Evolutionary conservation across 768 basidiomycete species (phyloP).

Genomic region (Collybiopsis luxurians): DNA sequence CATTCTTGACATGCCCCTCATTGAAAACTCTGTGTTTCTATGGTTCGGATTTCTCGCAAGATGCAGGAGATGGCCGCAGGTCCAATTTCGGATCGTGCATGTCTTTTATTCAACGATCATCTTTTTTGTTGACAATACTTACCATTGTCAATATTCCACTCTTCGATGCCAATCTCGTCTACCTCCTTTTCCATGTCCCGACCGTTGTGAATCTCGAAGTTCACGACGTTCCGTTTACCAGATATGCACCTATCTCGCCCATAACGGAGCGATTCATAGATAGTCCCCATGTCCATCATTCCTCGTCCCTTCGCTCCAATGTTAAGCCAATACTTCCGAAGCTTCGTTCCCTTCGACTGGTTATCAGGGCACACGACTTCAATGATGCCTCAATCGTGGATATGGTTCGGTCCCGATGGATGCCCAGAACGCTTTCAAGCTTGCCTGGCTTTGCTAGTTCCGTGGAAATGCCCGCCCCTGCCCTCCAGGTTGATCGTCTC

Average conservation of each 20-base stretch:
- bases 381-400: not conserved
- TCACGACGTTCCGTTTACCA: not conserved
- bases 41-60: not conserved
- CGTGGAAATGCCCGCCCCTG: too few relatives aligned
- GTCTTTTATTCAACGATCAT: not conserved
- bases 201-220: not conserved
- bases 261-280: not conserved
- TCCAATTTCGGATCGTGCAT: not conserved
- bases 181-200: not conserved
- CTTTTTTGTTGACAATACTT: not conserved
- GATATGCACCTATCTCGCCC: not conserved
- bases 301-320: not conserved
- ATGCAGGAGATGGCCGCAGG: not conserved
- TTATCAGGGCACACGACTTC: not conserved
- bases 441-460: too few relatives aligned
- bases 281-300: not conserved
- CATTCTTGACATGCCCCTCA: not conserved
- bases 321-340: not conserved
- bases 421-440: not conserved
- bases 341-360: not conserved
- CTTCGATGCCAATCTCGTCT: not conserved
- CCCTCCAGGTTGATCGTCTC: too few relatives aligned
- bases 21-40: not conserved
- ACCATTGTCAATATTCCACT: not conserved
- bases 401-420: not conserved